Base-by-base conservation (phyloP, 2,329 filamentous ascomycete species). In the Alternaria sp. region DNA sequence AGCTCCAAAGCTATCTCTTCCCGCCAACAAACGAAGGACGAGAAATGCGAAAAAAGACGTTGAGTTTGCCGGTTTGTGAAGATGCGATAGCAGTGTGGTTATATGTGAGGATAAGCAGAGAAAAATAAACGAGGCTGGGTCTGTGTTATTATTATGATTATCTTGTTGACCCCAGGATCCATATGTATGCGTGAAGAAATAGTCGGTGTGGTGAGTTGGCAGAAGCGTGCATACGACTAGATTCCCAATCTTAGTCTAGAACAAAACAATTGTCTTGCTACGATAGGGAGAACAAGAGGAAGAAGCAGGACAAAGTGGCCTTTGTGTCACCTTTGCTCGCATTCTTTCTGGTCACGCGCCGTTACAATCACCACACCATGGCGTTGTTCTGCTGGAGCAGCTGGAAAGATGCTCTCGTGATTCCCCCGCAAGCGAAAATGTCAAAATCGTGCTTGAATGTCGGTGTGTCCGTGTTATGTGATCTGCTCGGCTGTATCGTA, bases 131-230 rank as follows among this genome's bases (percentile, higher is more conserved):
- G 46, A 49, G 46, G 46, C 20, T 38, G 46, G 46, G 46, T 26
- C 46, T 36, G 5, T 49, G 8, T 38, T 26, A 49, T 26, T 49
- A n/a, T 49, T 26, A 38, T 24, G 36, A 18, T 49, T 49, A 16
- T 34, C 34, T 48, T 34, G 44, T 34, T 22, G 18, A 39, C 38
- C 38, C 38, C 38, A 39, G 38, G 38, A 5, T 22, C 41, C 41
- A 43, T 43, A 43, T 28, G 22, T 26, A 28, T 30, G 46, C 30
- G 46, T 26, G 44, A 34, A 38, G 22, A 12, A 48, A 49, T 32
- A 49, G 46, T 49, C 46, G 46, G 46, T 49, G 46, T 49, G 46
- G 46, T 49, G 46, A 49, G 49, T 20, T 51, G 49, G 49, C 49
- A 51, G 12, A 38, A 9, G 46, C 46, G 14, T 49, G 46, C 46